These are phyloP conservation scores for Aspergillus calidoustus DNA, from an alignment of 2,329 filamentous ascomycete genomes.

Conservation along the genomic window DNA sequence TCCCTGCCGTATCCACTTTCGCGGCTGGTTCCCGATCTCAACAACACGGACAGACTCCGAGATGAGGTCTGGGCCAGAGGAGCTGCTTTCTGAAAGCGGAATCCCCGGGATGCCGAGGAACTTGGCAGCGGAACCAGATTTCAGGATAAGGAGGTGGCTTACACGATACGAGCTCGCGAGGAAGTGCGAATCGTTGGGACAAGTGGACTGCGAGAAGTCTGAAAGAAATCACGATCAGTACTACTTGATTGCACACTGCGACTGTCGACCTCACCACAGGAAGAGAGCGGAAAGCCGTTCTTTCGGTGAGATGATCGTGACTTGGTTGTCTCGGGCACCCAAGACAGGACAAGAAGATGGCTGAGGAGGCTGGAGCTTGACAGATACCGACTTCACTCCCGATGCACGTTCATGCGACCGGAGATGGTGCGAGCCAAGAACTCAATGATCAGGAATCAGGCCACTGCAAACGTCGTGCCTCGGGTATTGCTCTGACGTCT, in stretches of 20 bases:
- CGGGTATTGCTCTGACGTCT: slow-evolving; percentile 9
- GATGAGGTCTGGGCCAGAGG: neutral
- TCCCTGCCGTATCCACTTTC: neutral
- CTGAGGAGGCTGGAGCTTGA: slow-evolving; percentile 1
- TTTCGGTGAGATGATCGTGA: neutral
- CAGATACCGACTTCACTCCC: slow-evolving; percentile 5
- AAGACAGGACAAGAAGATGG: neutral
- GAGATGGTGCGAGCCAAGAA: slow-evolving; percentile 20
- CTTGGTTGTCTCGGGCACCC: neutral
- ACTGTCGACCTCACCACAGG: neutral
- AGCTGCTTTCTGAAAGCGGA: neutral
- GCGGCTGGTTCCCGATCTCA: neutral
- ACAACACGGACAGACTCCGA: slow-evolving; percentile 2
- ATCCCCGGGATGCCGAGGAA: slow-evolving; percentile 5
- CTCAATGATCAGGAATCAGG: neutral
- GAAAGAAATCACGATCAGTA: neutral
- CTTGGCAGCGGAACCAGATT: slow-evolving; percentile 1
- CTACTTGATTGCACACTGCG: neutral
- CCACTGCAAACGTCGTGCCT: neutral
- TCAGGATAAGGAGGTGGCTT: neutral
- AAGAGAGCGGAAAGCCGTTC: neutral
- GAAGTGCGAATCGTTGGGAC: neutral
- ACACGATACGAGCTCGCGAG: neutral
- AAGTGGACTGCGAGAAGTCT: neutral
- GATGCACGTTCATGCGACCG: slow-evolving; percentile 9